Evolutionary conservation across 495 filamentous ascomycete genomes (phyloP), one percentile per base, ranked within the genome.

Genomic region (Xylaria sp.): DNA sequence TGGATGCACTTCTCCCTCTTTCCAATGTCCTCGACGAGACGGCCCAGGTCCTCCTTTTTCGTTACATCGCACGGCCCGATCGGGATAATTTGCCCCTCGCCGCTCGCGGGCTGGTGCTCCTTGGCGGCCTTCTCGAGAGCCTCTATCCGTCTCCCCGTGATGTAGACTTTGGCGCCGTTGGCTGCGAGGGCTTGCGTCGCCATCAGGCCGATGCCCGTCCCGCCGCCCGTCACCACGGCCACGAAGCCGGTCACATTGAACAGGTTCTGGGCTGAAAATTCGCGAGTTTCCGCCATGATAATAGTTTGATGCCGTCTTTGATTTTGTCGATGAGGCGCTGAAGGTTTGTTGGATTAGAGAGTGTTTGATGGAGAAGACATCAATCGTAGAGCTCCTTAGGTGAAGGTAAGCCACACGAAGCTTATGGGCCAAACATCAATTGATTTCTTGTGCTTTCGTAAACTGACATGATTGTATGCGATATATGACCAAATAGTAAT

Each of bases 131-230:
- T 81, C 61, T 88, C 80, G 0, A 90, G 84, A 0, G 85, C 80
- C 35, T 89, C 85, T 64, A 82, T 79, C 5, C 89, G 83, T 9
- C 91, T 82, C 29, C 90, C 90, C 7, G 91, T 76, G 73, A 93
- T 91, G 82, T 91, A 93, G 50, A 93, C 88, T 21, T 79, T 76
- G 41, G 91, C 90, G 14, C 91, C 91, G 76, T 91, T 91, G 53
- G 79, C 75, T 1, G 85, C 88, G 5, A 93, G 85, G 3, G 90
- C 89, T 37, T 85, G 84, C 1, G 90, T 82, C 76, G 90, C 90
- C 84, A 88, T 89, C 6, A 86, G 75, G 2, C 90, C 90, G 72
- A 92, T 90, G 5, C 90, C 80, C 1, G 79, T 73, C 4, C 88
- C 89, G 40, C 88, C 88, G 21, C 89, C 88, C 0, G 89, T 90